phyloP scores from a whole-genome alignment of 2,329 filamentous ascomycete genomes.

The Pseudogymnoascus destructans region DNA sequence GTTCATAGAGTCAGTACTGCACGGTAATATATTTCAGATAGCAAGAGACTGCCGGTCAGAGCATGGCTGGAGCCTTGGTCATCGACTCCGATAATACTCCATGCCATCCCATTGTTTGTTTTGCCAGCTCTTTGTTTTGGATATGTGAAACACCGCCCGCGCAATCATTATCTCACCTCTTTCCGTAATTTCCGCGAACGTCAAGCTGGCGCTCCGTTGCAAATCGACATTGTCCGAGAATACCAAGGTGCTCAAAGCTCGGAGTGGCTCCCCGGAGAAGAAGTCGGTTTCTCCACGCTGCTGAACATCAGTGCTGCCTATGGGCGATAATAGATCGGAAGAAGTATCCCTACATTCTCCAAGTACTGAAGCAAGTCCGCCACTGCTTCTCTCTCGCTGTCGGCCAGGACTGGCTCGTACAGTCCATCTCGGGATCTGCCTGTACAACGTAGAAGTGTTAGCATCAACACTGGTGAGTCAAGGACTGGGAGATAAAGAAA shows the following conservation, averaged over 20 bases:
- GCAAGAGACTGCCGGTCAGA: slow-evolving; percentile 15
- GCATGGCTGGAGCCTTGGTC: neutral
- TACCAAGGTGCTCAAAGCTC: slow-evolving; percentile 86
- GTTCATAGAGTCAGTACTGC: neutral
- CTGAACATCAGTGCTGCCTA: slow-evolving; percentile 15
- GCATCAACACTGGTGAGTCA: slow-evolving; percentile 14
- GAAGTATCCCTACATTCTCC: slow-evolving; percentile 58
- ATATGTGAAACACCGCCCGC: neutral
- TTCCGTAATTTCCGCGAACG: slow-evolving; percentile 97
- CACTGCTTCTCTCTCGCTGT: slow-evolving; percentile 93
- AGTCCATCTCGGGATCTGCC: slow-evolving; percentile 68
- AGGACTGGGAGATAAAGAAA: slow-evolving; percentile 10
- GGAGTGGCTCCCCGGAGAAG: slow-evolving; percentile 89
- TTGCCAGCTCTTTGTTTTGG: neutral
- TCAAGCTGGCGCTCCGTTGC: slow-evolving; percentile 91
- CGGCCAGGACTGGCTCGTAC: slow-evolving; percentile 79
- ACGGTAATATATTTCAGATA: neutral
- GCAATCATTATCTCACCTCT: slow-evolving; percentile 54
- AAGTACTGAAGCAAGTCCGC: slow-evolving; percentile 90
- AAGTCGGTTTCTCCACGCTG: slow-evolving; percentile 91
- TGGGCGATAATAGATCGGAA: neutral
- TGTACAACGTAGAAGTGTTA: slow-evolving; percentile 29
- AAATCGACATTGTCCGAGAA: slow-evolving; percentile 98
- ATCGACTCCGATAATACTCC: neutral
- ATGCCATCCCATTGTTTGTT: neutral